Percentiles rank a stretch among this genome's conserved stretches.
phyloP scores from a whole-genome alignment of 176 grass and related monocot species.

The Melocanna baccifera region DNA sequence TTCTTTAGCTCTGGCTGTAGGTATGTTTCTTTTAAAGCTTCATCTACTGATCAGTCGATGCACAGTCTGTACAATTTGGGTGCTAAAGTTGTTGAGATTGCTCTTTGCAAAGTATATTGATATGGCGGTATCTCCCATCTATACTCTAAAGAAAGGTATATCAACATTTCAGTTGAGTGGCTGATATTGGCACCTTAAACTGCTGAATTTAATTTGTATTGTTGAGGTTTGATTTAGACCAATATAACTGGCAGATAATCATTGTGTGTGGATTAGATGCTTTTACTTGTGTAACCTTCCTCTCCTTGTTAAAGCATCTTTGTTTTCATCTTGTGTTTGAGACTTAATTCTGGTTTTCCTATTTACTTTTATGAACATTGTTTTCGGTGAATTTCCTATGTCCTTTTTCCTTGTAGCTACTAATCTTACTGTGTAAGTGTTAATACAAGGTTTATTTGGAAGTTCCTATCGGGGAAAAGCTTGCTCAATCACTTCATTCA shows the following conservation, averaged over 20 bases:
- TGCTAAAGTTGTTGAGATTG: not conserved
- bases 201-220: not conserved
- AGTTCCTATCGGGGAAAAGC: conserved; percentile 58
- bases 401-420: not conserved
- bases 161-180: not conserved
- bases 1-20: not conserved
- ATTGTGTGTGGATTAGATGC: not conserved
- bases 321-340: conserved; percentile 18
- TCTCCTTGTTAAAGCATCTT: not conserved
- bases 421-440: not conserved
- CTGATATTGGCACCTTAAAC: not conserved
- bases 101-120: not conserved
- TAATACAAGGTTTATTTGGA: conserved; percentile 68
- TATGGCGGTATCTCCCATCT: not conserved
- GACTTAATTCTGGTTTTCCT: not conserved
- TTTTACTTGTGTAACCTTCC: not conserved
- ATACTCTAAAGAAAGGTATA: not conserved
- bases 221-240: conserved; percentile 4
- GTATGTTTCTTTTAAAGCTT: not conserved
- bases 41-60: not conserved
- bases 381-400: not conserved
- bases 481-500: conserved; percentile 59
- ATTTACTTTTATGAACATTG: not conserved
- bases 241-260: not conserved
- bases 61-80: not conserved